Base-by-base conservation (phyloP, 352 stramenopile species). In the Phytophthora citricola region DNA sequence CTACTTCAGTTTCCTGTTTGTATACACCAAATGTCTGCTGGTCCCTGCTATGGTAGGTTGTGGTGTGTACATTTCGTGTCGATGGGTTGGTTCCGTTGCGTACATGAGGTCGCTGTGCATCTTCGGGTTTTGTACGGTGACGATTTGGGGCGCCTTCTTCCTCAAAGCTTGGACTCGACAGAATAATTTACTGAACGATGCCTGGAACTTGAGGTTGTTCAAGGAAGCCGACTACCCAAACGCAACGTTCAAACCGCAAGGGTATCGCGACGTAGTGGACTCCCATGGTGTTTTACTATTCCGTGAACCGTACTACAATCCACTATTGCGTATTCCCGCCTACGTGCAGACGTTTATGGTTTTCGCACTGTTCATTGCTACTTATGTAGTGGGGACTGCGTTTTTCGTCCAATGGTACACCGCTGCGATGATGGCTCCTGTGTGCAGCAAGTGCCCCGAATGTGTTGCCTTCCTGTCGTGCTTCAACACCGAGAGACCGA, bases 351-450 rank as follows among this genome's bases (percentile, higher is more conserved):
- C 87, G 15, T 85, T 93, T 46, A 58, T 93, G 15, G 85, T 95
- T 5, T 93, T 92, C 22, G 69, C 79, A 8, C 66, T 93, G 40
- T 95, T 95, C 54, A 93, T 92, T 22, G 80, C 65, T 17, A 93
- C 83, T 27, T 95, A 95, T 43, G 75, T 93, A 0, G 38, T 90
- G 1, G 87, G 87, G 3, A 95, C 90, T 49, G 90, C 82, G 11
- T 93, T 95, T 67, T 95, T 95, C 36, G 85, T 95, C 8, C 85
- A 94, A 52, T 95, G 87, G 87, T 95, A 93, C 51, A 95, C 87
- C 0, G 87, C 87, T 1, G 85, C 87, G 22, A 95, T 95, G 87
- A 92, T 93, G 76, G 87, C 87, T 20, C 85, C 87, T 3, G 63
- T 92, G 4, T 93, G 87, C 59, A 91, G 73, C 45, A 84, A 95